Evolutionary conservation across 2,329 filamentous ascomycete species (phyloP), one percentile per base, ranked within the genome.

Genomic region (Venturia aucupariae): DNA sequence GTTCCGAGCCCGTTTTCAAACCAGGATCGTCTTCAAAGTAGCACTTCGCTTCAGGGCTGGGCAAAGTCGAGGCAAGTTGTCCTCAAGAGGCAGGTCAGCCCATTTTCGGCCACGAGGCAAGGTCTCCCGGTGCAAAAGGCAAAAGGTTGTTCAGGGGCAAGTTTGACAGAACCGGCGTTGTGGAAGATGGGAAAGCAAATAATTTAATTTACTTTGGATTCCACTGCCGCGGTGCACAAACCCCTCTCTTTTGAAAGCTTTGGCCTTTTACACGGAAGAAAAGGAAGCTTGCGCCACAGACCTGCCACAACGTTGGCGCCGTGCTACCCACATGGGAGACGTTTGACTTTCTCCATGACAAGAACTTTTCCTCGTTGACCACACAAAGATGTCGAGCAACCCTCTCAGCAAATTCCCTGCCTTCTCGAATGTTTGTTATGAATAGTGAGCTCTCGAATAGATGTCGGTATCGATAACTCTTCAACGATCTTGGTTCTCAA

Each of bases 171-270:
- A 57, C 30, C 15, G 35, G 51, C 51, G 27, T 57, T 35, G 51
- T 19, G 27, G 51, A n/a, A 55, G 7, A 32, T 35, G 51, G 27
- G 51, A 57, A 55, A 32, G 27, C 27, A 35, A 32, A 15, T 11
- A 57, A 57, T 57, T 57, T 35, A 57, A 35, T 35, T 57, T 57
- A 57, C 30, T 35, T 57, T 35, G 51, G 51, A 19, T 57, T 27
- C 17, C 51, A 35, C 51, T 35, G 30, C 51, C 30, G 51, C 48
- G 5, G 24, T 32, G 48, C 48, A 54, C 48, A 54, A 54, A 27
- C 46, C 46, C 46, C 46, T 51, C 46, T 51, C 24, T 8, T 35
- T 51, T 51, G 46, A 51, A 5, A 51, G 46, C 24, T 54, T 32
- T 30, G 24, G 17, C 24, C n/a, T n/a, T 32, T 54, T n/a, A 19